A percentile compares a stretch with the other conserved stretches of the same genome.
Conservation (phyloP, 768 basidiomycete species). For the Tylopilus rubrobrunneus region DNA sequence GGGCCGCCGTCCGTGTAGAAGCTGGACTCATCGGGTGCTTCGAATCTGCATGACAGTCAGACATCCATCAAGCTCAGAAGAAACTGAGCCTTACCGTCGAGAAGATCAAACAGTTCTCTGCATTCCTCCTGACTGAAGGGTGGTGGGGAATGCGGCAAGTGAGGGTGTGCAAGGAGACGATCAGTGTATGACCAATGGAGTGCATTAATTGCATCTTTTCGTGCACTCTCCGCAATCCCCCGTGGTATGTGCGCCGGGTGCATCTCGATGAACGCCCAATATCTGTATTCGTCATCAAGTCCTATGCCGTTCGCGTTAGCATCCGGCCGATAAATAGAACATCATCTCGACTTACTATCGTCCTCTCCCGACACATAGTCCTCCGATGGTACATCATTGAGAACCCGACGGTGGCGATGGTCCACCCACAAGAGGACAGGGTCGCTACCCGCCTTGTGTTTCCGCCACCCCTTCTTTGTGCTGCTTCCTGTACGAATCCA, state of each 20-base stretch:
- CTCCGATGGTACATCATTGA: conserved; percentile 41
- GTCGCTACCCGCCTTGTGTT: conserved; percentile 28
- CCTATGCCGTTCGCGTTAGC: conserved; percentile 36
- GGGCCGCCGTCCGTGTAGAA: conserved; percentile 62
- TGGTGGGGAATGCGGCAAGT: conserved; percentile 41
- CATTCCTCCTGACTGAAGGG: conserved; percentile 79
- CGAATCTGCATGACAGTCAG: conserved; percentile 13
- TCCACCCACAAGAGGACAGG: conserved; percentile 60
- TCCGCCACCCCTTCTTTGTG: conserved; percentile 28
- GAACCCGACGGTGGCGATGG: conserved; percentile 54
- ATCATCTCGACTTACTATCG: conserved; percentile 34
- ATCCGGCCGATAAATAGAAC: not conserved
- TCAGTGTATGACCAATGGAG: conserved; percentile 83
- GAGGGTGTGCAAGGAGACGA: conserved; percentile 60
- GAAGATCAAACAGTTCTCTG: conserved; percentile 62
- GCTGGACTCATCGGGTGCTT: conserved; percentile 32
- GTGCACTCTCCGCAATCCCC: conserved; percentile 51
- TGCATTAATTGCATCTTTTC: conserved; percentile 67
- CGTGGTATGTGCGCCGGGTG: conserved; percentile 66
- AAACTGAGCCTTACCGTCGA: conserved; percentile 32
- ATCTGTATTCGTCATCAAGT: conserved; percentile 72
- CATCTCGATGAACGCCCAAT: conserved; percentile 77
- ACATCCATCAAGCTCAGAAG: not conserved
- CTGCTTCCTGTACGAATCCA: conserved; percentile 52
- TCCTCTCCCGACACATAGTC: conserved; percentile 29